Evolutionary conservation across 2,329 filamentous ascomycete genomes (phyloP), one percentile per base, ranked within the genome.

Genomic region (Fusarium gaditjirri): DNA sequence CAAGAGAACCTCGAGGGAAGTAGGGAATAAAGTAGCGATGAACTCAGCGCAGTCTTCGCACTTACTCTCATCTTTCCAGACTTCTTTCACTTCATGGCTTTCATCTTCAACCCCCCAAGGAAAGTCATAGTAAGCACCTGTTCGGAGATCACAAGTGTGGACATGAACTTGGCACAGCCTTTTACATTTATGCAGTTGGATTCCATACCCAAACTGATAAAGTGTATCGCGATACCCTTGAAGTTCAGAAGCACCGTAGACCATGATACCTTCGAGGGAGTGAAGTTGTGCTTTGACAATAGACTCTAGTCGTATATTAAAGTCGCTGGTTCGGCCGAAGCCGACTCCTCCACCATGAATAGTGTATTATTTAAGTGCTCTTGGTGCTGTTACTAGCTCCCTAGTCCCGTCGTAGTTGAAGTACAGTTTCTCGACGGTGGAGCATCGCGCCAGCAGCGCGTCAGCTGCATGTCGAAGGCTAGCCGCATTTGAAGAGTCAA

Each of bases 361-460:
- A 23, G 21, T 23, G 1, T 13, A 49, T 4, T 27, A 33, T 9
- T 13, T 33, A 3, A 49, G 44, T n/a, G 44, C 10, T 1, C 2
- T 49, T 0, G 27, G 44, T 0, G 21, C 27, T n/a, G 27, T 10
- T 0, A 4, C 10, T 33, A 49, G 27, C 44, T 23, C 44, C 0
- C 0, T 0, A 17, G 29, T 16, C 12, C n/a, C 11, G 0, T 12
- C 2, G 3, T 47, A 49, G 27, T 49, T 25, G 25, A 25, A 25
- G 5, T 47, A 23, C 1, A 47, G 7, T 23, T 17, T 33, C 5
- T 49, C 10, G 4, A 33, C 14, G 3, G 5, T 17, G 14, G 21
- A 17, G 1, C 10, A 49, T 6, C 27, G 5, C 0, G 21, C 27
- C 3, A 27, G 14, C 6, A 47, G 5, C 0, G 0, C 9, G n/a